Base-by-base conservation (phyloP, 2,329 filamentous ascomycete genomes). In the Aotearoamyces nothofagi region DNA sequence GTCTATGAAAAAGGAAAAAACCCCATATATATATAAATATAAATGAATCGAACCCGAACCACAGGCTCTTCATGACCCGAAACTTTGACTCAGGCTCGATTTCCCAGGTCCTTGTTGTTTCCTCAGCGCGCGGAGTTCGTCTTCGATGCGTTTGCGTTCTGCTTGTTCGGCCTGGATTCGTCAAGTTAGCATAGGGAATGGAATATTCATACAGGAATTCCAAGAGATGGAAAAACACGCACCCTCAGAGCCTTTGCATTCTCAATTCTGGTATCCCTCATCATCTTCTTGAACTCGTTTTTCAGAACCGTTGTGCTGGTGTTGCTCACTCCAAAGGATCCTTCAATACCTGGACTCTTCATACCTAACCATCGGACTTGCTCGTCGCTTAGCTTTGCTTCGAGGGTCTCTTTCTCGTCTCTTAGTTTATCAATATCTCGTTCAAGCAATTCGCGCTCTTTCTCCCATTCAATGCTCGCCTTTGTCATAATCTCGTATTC, bases 221-320 rank as follows among this genome's bases (percentile, higher is more conserved):
- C 9, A 20, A 15, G 16, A 29, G 12, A 23, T 17, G 32, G 7
- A 20, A 13, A 33, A 29, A 25, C 36, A 57, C 69, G 55, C 51
- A 80, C 76, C 57, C 68, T 70, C 32, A 81, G 46, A 34, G 63
- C 57, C 53, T 66, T 76, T 43, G 71, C 56, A 36, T 67, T 73
- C 49, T 82, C 77, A 2, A 63, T 60, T 36, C 75, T 66, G 26
- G 71, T 71, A 44, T 81, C 75, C 38, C 73, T 63, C 75, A 81
- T 80, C 76, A 81, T 81, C 57, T 77, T 80, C 58, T 78, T 79
- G 48, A 82, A 82, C 49, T 82, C 77, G 37, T 73, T 74, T 51
- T 73, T 72, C 44, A 82, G 46, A 22, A 80, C 72, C 52, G 68
- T 68, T 14, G 71, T 75, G 41, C 72, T 78, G 8, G 72, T 80